Conservation (phyloP, 1,284 basidiomycete genomes). For the Thecaphora frezii region DNA sequence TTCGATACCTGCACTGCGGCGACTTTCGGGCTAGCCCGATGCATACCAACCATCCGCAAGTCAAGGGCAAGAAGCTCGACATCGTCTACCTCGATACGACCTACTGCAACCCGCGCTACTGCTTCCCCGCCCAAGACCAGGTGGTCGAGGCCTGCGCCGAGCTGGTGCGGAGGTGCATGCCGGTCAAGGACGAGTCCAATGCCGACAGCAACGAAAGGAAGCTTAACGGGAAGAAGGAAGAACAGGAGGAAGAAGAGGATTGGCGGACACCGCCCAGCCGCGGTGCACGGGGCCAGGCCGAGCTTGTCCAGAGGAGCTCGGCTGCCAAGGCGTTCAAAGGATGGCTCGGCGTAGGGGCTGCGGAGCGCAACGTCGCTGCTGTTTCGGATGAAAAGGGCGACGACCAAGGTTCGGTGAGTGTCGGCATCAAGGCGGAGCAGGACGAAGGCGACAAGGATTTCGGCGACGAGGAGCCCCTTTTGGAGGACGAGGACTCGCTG, state of each 20-base stretch:
- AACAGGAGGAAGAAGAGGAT: conserved; percentile 51
- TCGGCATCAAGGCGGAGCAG: not conserved
- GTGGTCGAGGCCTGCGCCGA: conserved; percentile 90
- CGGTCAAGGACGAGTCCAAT: conserved; percentile 13
- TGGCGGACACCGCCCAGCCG: conserved; percentile 51
- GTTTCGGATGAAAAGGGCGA: too few species aligned
- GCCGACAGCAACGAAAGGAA: conserved; percentile 2
- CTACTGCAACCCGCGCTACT: conserved; percentile 91
- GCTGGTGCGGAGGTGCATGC: conserved; percentile 64
- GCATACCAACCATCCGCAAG: conserved; percentile 43
- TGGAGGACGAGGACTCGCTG: not conserved
- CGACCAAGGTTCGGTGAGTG: conserved; percentile 17
- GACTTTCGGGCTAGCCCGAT: conserved; percentile 64
- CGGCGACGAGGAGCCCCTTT: not conserved
- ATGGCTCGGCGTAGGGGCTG: conserved; percentile 12
- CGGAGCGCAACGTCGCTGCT: too few species aligned
- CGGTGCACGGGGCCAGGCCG: conserved; percentile 24
- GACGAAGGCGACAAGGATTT: not conserved
- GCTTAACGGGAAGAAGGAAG: conserved; percentile 3
- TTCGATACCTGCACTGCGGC: conserved; percentile 92
- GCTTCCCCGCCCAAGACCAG: conserved; percentile 88
- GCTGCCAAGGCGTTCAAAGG: conserved; percentile 45
- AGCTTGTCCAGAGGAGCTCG: conserved; percentile 18
- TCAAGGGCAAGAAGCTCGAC: conserved; percentile 66
- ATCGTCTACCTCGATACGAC: conserved; percentile 94